Base-by-base conservation (phyloP, 371 early-diverging fungal species). In the Parasitella parasitica region DNA sequence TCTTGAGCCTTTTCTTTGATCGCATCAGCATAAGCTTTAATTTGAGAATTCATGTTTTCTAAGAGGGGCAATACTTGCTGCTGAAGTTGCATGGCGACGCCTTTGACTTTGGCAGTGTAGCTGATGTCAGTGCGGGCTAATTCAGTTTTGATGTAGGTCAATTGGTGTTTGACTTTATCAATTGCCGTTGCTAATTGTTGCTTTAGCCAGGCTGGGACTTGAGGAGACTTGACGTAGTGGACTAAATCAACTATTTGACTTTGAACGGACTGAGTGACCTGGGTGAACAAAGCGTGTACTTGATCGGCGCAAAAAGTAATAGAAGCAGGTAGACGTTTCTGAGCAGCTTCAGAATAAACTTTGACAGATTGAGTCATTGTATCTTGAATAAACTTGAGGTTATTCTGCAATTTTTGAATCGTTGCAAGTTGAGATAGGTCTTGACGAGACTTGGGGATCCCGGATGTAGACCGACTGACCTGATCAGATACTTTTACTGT, bases 41-140 rank as follows among this genome's bases (percentile, higher is more conserved):
- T 22, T 28, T 78, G 70, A 51, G 75, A 71, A 30, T 75, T 76
- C 27, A 86, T 52, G 36, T 57, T 62, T 57, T 83, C 74, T n/a
- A 87, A 64, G 20, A 85, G 56, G 24, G 87, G 87, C 28, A 84
- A 59, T 3, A 85, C 67, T 58, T 86, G 82, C n/a, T 80, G 64
- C 46, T 82, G 83, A 36, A 84, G 69, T 35, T 76, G 51, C 13
- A 69, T 50, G 32, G 77, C 61, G 26, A 86, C 73, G 50, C 75
- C 75, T 59, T 75, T 78, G 13, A 82, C 75, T 73, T 85, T 87
- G 57, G 83, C 82, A 38, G 71, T 38, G 16, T 76, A 64, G 24
- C 71, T 62, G 39, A 82, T 66, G 54, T 87, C 84, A 8, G 64
- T 73, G 54, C 84, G 81, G 50, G 54, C 62, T 16, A 78, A 64